Base-by-base conservation (phyloP, 2,329 filamentous ascomycete species). In the Geosmithia morbida region DNA sequence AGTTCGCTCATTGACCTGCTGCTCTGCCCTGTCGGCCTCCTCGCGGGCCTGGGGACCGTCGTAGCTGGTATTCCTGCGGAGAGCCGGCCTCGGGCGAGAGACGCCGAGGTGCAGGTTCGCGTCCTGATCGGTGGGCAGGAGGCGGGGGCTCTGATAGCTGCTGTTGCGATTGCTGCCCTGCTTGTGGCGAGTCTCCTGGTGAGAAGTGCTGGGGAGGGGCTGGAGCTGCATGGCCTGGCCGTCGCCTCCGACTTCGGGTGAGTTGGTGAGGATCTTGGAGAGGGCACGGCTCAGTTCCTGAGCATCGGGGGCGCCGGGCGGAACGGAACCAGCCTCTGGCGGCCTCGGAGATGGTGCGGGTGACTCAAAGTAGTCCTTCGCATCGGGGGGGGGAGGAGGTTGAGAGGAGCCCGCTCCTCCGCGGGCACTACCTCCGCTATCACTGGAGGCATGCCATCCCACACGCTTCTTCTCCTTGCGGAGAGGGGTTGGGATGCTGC, bases 1-100 rank as follows among this genome's bases (percentile, higher is more conserved):
- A 48, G 65, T 61, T 6, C 65, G 61, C 51, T 65, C 55, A 2
- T 58, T 61, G n/a, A 61, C 58, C 46, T 51, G 55, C 39, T 60
- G 56, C 54, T 68, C 66, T 10, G 66, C 65, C 40, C 57, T 55
- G 48, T 68, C 66, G 22, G 66, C 66, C 51, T 57, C 59, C 50
- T 68, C 59, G 10, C 62, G 56, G 54, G 68, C 66, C 52, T 61
- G 57, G 1, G 64, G 64, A 13, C 55, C 64, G 48, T 67, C 62
- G 48, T 68, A 68, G 52, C 66, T 68, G 41, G 66, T 68, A 52
- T 67, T 68, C 41, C 66, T 63, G 51, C 65, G 59, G n/a, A 68
- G 53, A 11, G 61, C 66, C 20, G 66, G 66, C 41, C 64, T 59
- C 50, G 51, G 19, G 53, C 41, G 57, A 49, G 22, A 44, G 33